phyloP scores from a whole-genome alignment of 1,284 basidiomycete genomes.

The Ustilago crameri region DNA sequence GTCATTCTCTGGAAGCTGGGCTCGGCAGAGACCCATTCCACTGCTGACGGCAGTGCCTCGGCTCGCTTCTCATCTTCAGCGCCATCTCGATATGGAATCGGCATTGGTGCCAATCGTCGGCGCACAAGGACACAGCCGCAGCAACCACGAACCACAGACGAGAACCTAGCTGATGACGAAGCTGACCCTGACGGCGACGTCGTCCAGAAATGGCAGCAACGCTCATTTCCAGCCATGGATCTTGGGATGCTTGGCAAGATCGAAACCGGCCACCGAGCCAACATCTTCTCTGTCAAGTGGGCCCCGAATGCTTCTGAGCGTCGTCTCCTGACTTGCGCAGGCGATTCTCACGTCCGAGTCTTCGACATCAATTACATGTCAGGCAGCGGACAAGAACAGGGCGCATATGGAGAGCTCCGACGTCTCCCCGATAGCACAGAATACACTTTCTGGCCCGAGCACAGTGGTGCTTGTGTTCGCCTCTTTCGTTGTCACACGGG shows the following conservation, averaged over 20 bases:
- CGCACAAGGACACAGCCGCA: background rate
- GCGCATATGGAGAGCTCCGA: conserved; percentile 7
- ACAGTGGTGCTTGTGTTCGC: conserved; percentile 47
- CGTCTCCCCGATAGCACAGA: conserved; percentile 18
- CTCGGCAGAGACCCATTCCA: conserved; percentile 62
- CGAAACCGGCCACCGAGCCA: conserved; percentile 74
- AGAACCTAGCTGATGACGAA: no score
- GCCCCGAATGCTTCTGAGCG: conserved; percentile 73
- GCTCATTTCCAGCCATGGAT: conserved; percentile 13
- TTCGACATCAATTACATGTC: conserved; percentile 74
- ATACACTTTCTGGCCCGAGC: conserved; percentile 23
- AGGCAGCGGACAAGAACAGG: background rate
- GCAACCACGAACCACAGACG: background rate
- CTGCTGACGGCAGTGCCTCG: conserved; percentile 37
- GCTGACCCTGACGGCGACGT: conserved; percentile 4
- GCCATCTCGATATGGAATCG: conserved; percentile 2
- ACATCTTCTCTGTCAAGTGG: conserved; percentile 88
- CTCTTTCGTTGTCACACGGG: conserved; percentile 64
- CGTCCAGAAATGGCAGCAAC: conserved; percentile 25
- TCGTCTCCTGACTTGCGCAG: conserved; percentile 78
- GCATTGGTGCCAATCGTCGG: conserved; percentile 5
- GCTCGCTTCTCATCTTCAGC: conserved; percentile 2
- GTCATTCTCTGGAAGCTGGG: conserved; percentile 78
- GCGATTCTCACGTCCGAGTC: conserved; percentile 81
- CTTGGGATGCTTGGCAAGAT: conserved; percentile 38